These are phyloP conservation scores for Cercospora brassicicola DNA, from an alignment of 2,329 filamentous ascomycete genomes.

Conservation along the genomic window DNA sequence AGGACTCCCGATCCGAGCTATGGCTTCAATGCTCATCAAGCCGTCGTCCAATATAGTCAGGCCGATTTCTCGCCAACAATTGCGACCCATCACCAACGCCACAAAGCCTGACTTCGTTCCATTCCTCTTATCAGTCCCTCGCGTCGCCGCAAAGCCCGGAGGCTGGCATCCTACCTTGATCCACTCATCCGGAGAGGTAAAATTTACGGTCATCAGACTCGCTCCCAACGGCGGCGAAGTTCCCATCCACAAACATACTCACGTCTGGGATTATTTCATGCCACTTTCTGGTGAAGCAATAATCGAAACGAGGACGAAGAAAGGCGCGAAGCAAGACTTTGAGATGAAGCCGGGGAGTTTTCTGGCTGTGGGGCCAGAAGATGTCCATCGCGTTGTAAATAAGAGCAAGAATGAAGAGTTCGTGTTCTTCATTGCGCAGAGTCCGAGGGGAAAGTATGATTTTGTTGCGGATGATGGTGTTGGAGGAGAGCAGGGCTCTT, in stretches of 20 bases:
- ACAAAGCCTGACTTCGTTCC: constrained; percentile 16
- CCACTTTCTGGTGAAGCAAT: constrained; percentile 4
- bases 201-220: constrained; percentile 20
- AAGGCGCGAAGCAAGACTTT: constrained; percentile 18
- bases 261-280: not conserved
- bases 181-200: constrained; percentile 22
- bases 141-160: constrained; percentile 13
- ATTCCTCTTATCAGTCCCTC: constrained; percentile 6
- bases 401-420: constrained; percentile 14
- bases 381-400: constrained; percentile 24
- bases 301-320: constrained; percentile 22
- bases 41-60: not conserved
- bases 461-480: constrained; percentile 1
- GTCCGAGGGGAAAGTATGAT: constrained; percentile 20
- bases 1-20: not conserved
- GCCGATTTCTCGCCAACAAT: not conserved
- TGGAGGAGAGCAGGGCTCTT: not conserved
- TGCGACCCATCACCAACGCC: constrained; percentile 9
- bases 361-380: constrained; percentile 18
- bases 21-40: not conserved
- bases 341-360: constrained; percentile 20
- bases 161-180: constrained; percentile 22
- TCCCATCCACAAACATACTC: not conserved
- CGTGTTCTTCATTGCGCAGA: constrained; percentile 22
- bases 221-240: constrained; percentile 16